phyloP scores from a whole-genome alignment of 2,329 filamentous ascomycete species.

The Coniochaeta hoffmannii region DNA sequence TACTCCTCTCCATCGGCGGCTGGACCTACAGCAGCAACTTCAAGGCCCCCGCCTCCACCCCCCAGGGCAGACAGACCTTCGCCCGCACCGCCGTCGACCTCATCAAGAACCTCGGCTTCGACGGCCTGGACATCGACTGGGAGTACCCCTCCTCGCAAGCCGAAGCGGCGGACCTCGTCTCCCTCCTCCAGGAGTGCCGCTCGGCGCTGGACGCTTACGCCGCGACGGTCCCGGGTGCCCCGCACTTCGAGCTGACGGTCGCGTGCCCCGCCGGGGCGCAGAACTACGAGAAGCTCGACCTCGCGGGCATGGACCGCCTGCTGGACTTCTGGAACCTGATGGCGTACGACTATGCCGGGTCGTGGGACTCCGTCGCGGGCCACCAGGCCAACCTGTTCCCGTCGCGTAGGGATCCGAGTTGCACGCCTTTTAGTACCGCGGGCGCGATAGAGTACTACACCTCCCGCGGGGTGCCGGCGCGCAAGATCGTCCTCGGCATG shows the following conservation, averaged over 20 bases:
- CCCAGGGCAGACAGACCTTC: constrained; percentile 62
- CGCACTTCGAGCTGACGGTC: constrained; percentile 58
- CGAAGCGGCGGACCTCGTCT: constrained; percentile 52
- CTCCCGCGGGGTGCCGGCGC: constrained; percentile 50
- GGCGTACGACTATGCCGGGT: constrained; percentile 84
- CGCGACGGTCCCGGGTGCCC: constrained; percentile 28
- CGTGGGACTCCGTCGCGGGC: constrained; percentile 64
- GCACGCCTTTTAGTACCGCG: constrained; percentile 73
- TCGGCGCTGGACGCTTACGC: constrained; percentile 51
- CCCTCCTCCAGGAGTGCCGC: constrained; percentile 50
- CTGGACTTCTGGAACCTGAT: constrained; percentile 77
- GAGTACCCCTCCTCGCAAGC: constrained; percentile 51
- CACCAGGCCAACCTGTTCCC: constrained; percentile 77
- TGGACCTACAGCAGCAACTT: constrained; percentile 92
- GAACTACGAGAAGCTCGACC: constrained; percentile 55
- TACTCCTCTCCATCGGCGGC: constrained; percentile 80
- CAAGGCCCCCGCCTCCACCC: constrained; percentile 62
- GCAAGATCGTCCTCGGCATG: constrained; percentile 85
- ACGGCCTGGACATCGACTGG: constrained; percentile 64
- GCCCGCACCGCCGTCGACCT: constrained; percentile 67
- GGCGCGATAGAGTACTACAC: constrained; percentile 67
- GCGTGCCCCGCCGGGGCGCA: constrained; percentile 55
- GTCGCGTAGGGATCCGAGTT: constrained; percentile 44
- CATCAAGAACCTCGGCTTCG: constrained; percentile 74
- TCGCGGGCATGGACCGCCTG: constrained; percentile 56